Evolutionary conservation across 2,329 filamentous ascomycete species (phyloP), one percentile per base, ranked within the genome.

Genomic region (Neopestalotiopsis sp.): DNA sequence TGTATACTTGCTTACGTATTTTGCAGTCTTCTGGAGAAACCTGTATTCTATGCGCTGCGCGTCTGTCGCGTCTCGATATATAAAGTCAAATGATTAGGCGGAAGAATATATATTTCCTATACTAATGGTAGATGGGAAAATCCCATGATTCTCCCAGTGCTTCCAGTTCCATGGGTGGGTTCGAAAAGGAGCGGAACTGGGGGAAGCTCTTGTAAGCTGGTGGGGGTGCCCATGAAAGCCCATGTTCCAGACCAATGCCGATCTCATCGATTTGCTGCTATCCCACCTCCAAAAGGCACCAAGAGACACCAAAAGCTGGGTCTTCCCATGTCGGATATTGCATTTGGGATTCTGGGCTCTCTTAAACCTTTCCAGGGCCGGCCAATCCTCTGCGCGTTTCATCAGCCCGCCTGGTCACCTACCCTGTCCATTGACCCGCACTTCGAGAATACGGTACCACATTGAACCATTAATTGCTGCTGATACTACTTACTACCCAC

Each of bases 341-440:
- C 59, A 62, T 20, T 62, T 34, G 32, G 59, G 30, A 62, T 62
- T 62, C 34, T 53, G 45, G 59, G 28, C 34, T 34, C 59, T 62
- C 40, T 62, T 40, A 62, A 62, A 30, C 59, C 40, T 40, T 34
- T 17, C 45, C n/a, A 20, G 30, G 59, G 13, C 32, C 30, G 13
- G 34, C 59, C 59, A 62, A 62, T 62, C 28, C 59, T 62, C 34
- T 62, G 59, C 59, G 32, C n/a, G 30, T 34, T 62, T 62, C 32
- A 20, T 14, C 32, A 53, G 10, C 45, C 45, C 45, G 45, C 45
- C 45, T 53, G 45, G 45, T 34, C 59, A 20, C 28, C 28, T 62
- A 34, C 59, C 59, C 59, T 62, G 59, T 62, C 59, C n/a, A 10
- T 62, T 62, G 59, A 62, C 59, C 59, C 59, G 30, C 30, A 34